Conservation (phyloP, 2,329 filamentous ascomycete species). For the Penicillium thymicola region DNA sequence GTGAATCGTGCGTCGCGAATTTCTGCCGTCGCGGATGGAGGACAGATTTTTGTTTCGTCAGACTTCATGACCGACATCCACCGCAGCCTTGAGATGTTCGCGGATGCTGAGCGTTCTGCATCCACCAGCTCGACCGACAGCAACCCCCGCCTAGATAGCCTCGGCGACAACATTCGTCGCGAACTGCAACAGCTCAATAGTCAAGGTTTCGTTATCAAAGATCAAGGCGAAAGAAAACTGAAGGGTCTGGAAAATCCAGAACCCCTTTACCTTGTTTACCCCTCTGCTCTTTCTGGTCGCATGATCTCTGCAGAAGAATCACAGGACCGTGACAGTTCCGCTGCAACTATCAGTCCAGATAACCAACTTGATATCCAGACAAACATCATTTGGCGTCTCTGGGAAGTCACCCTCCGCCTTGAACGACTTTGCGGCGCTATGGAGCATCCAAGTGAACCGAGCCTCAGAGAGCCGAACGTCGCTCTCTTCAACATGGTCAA, state of each 20-base stretch:
- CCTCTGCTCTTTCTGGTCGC: conserved; percentile 78
- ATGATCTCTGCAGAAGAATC: conserved; percentile 47
- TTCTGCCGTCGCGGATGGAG: conserved; percentile 88
- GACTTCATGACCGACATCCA: conserved; percentile 98
- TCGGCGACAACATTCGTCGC: conserved; percentile 74
- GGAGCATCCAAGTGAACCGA: conserved; percentile 63
- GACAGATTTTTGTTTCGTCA: conserved; percentile 92
- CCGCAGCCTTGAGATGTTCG: conserved; percentile 81
- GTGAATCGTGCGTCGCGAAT: conserved; percentile 96
- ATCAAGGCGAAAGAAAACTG: conserved; percentile 89
- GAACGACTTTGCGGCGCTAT: conserved; percentile 90
- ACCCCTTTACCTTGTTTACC: conserved; percentile 91
- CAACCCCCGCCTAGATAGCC: conserved; percentile 66
- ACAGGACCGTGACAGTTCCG: conserved; percentile 44
- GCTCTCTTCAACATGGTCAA: conserved; percentile 74
- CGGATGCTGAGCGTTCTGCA: conserved; percentile 72
- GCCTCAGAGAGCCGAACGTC: conserved; percentile 75
- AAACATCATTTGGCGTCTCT: conserved; percentile 81
- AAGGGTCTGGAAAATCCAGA: conserved; percentile 98
- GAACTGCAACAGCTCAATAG: conserved; percentile 83
- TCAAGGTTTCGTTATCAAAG: conserved; percentile 94
- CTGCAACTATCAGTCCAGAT: conserved; percentile 59
- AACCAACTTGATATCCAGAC: conserved; percentile 75
- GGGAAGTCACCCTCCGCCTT: conserved; percentile 81
- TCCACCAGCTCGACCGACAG: conserved; percentile 69